Evolutionary conservation across 179 eudicot genomes (phyloP).

Genomic region (Beta macrorhiza): DNA sequence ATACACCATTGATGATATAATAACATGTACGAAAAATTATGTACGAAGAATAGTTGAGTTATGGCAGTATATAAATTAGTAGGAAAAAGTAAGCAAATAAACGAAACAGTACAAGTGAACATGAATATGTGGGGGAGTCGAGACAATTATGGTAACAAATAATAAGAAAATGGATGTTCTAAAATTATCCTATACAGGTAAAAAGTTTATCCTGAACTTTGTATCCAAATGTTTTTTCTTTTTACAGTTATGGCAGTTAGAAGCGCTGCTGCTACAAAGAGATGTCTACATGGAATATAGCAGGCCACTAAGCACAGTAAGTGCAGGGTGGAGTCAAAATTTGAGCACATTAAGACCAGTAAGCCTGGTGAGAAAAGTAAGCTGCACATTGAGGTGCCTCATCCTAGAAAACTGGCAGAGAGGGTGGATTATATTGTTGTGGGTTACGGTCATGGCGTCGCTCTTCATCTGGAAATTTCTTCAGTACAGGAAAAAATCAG

Average conservation of each 20-base stretch:
- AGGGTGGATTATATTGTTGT: conserved; percentile 58
- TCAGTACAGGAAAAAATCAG: conserved; percentile 52
- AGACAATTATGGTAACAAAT: too few species aligned
- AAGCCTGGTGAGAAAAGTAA: conserved; percentile 40
- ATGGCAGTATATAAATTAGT: too few species aligned
- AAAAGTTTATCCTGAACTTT: too few species aligned
- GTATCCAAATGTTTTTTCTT: neutral
- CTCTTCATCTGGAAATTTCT: conserved; percentile 70
- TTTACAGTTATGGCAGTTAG: conserved; percentile 78
- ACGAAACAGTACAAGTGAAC: too few species aligned
- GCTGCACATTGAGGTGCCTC: conserved; percentile 54
- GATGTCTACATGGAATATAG: conserved; percentile 84
- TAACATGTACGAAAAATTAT: too few species aligned
- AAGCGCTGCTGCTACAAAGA: conserved; percentile 68
- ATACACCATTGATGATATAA: too few species aligned
- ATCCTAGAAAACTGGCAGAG: conserved; percentile 66
- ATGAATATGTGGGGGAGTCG: too few species aligned
- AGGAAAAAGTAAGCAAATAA: too few species aligned
- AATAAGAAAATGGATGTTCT: too few species aligned
- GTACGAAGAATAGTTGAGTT: too few species aligned
- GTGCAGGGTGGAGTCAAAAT: conserved; percentile 72
- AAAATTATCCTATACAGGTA: too few species aligned
- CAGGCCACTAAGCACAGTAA: conserved; percentile 69
- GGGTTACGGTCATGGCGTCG: conserved; percentile 51
- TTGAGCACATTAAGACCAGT: conserved; percentile 39